Conservation (phyloP, 2,329 filamentous ascomycete genomes). For the Bipolaris gigantea region DNA sequence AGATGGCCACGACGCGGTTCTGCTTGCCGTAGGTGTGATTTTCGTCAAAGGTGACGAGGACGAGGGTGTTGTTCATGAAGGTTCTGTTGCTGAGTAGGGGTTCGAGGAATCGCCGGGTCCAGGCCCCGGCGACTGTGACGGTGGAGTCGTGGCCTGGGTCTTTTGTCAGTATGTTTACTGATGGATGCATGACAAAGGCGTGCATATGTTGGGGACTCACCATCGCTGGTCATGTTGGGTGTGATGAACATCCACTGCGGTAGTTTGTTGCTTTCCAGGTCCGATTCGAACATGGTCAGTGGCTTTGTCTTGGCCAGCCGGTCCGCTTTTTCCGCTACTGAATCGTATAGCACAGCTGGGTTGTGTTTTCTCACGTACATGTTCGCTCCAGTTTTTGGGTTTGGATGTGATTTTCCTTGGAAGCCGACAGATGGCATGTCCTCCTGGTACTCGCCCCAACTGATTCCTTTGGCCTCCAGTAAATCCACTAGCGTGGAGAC, state of each 20-base stretch:
- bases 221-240: slow-evolving; percentile 75
- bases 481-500: slow-evolving; percentile 48
- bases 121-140: slow-evolving; percentile 68
- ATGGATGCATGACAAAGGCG: no score
- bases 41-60: slow-evolving; percentile 79
- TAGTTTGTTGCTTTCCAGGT: slow-evolving; percentile 26
- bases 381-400: slow-evolving; percentile 67
- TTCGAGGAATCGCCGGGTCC: slow-evolving; percentile 68
- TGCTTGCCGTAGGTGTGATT: slow-evolving; percentile 67
- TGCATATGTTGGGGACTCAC: slow-evolving; percentile 26
- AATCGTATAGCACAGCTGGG: slow-evolving; percentile 65
- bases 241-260: slow-evolving; percentile 43
- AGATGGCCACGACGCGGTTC: slow-evolving; percentile 71
- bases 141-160: slow-evolving; percentile 63
- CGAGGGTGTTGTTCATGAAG: slow-evolving; percentile 75
- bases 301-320: slow-evolving; percentile 75
- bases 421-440: slow-evolving; percentile 75
- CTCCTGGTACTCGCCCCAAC: slow-evolving; percentile 70
- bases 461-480: slow-evolving; percentile 48
- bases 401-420: slow-evolving; percentile 60
- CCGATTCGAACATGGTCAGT: slow-evolving; percentile 63
- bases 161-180: slow-evolving; percentile 1
- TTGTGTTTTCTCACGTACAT: slow-evolving; percentile 87
- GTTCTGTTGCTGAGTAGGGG: slow-evolving; percentile 69
- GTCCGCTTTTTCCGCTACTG: slow-evolving; percentile 60